Conservation (phyloP, 73 alveolate genomes). For the Stentor roeselii region DNA sequence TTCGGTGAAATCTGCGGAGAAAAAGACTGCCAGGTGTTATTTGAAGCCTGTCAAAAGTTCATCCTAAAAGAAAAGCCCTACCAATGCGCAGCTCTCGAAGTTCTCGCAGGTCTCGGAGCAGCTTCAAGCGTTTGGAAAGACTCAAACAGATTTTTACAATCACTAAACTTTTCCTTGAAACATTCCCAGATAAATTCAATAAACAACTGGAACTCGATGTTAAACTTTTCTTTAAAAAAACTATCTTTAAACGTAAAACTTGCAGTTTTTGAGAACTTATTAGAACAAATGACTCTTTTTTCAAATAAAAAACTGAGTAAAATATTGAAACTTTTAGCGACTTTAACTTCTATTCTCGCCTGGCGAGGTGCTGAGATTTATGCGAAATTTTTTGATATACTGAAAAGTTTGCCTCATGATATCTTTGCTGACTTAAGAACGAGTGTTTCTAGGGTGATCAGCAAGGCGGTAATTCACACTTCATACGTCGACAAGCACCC, state of each 20-base stretch:
- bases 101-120: background rate
- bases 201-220: background rate
- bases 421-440: background rate
- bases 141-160: background rate
- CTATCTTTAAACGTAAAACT: background rate
- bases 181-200: background rate
- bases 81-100: background rate
- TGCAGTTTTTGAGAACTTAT: background rate
- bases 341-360: background rate
- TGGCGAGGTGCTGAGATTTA: slow-evolving; percentile 5
- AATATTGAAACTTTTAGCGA: background rate
- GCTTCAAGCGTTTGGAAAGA: background rate
- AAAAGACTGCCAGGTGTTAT: background rate
- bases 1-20: background rate
- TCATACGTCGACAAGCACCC: background rate
- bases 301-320: background rate
- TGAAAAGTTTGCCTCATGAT: background rate
- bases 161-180: background rate
- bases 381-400: background rate
- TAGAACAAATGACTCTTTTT: background rate
- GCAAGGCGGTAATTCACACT: background rate
- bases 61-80: background rate
- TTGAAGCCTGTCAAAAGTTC: background rate
- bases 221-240: background rate
- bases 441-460: background rate